phyloP scores from a whole-genome alignment of 345 rosid species.

The Pugionium cornutum region DNA sequence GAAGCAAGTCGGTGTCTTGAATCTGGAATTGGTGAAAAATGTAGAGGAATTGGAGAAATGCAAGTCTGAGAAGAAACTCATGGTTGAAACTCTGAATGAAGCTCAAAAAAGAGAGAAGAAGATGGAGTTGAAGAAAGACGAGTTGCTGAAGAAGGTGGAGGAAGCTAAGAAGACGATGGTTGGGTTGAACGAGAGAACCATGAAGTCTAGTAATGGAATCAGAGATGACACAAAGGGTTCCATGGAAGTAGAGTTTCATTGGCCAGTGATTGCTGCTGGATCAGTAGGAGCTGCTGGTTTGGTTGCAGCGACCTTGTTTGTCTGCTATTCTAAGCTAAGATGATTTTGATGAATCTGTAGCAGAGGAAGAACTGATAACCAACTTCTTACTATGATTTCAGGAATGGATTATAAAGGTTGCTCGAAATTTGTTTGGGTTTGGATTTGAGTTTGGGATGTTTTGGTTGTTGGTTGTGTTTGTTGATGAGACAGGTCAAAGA shows the following conservation, averaged over 20 bases:
- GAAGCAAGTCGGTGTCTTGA: slow-evolving; percentile 46
- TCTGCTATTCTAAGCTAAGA: slow-evolving; percentile 43
- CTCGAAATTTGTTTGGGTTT: too few relatives aligned
- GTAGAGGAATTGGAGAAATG: slow-evolving; percentile 37
- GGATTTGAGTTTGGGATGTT: too few relatives aligned
- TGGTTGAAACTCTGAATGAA: slow-evolving; percentile 38
- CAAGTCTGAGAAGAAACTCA: slow-evolving; percentile 40
- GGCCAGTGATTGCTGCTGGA: slow-evolving; percentile 50
- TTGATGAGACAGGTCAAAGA: too few relatives aligned
- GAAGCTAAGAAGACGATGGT: slow-evolving; percentile 41
- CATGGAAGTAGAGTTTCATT: slow-evolving; percentile 35
- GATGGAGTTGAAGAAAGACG: slow-evolving; percentile 39
- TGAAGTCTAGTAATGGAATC: slow-evolving; percentile 34
- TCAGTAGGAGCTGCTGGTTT: slow-evolving; percentile 47
- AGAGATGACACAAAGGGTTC: slow-evolving; percentile 13
- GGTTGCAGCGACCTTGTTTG: slow-evolving; percentile 47
- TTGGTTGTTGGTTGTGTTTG: too few relatives aligned
- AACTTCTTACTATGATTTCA: too few relatives aligned
- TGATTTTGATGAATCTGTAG: slow-evolving; percentile 7
- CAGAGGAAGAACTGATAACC: background rate
- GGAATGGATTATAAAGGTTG: too few relatives aligned
- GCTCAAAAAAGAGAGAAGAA: slow-evolving; percentile 35
- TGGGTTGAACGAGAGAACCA: slow-evolving; percentile 46
- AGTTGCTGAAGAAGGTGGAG: slow-evolving; percentile 44
- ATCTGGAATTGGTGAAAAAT: slow-evolving; percentile 36